These are phyloP conservation scores for Zhuliangozyma blackwelliae DNA, from an alignment of 1,139 yeast genomes.

Conservation along the genomic window DNA sequence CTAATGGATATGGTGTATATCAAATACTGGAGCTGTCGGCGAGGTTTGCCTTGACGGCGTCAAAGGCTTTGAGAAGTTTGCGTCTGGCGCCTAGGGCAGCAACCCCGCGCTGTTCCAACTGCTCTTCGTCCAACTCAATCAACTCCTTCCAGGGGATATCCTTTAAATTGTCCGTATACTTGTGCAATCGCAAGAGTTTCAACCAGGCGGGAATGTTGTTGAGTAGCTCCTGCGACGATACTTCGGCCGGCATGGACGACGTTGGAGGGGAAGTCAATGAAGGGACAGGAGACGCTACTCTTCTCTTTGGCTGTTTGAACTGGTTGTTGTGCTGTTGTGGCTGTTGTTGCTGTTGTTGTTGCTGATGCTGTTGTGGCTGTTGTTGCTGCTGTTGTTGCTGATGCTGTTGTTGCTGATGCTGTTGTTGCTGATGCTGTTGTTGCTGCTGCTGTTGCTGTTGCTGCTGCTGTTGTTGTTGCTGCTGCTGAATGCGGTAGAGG, in stretches of 20 bases:
- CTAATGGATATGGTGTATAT: too few relatives aligned
- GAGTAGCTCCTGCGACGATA: slow-evolving; percentile 60
- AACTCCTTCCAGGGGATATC: slow-evolving; percentile 76
- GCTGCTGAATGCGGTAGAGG: slow-evolving; percentile 3
- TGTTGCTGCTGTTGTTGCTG: slow-evolving; percentile 8
- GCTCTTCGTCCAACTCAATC: slow-evolving; percentile 63
- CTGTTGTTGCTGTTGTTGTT: slow-evolving; percentile 7
- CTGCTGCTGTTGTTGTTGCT: slow-evolving; percentile 9
- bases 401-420: slow-evolving; percentile 7
- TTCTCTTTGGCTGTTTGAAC: too few relatives aligned
- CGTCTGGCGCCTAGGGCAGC: slow-evolving; percentile 93
- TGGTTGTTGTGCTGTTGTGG: too few relatives aligned
- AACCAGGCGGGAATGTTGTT: slow-evolving; percentile 90
- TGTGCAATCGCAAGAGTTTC: slow-evolving; percentile 82
- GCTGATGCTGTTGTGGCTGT: slow-evolving; percentile 1
- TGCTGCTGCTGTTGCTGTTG: slow-evolving; percentile 7
- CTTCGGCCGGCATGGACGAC: slow-evolving; percentile 57
- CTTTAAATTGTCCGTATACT: slow-evolving; percentile 81
- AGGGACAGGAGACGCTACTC: too few relatives aligned
- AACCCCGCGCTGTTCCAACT: slow-evolving; percentile 76
- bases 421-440: slow-evolving; percentile 2
- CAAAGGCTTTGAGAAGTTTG: slow-evolving; percentile 86
- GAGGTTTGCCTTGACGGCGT: slow-evolving; percentile 43
- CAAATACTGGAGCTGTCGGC: too few relatives aligned
- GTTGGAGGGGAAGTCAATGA: slow-evolving; percentile 10